Evolutionary conservation across 2,329 filamentous ascomycete genomes (phyloP).

Genomic region (Onygenales sp.): DNA sequence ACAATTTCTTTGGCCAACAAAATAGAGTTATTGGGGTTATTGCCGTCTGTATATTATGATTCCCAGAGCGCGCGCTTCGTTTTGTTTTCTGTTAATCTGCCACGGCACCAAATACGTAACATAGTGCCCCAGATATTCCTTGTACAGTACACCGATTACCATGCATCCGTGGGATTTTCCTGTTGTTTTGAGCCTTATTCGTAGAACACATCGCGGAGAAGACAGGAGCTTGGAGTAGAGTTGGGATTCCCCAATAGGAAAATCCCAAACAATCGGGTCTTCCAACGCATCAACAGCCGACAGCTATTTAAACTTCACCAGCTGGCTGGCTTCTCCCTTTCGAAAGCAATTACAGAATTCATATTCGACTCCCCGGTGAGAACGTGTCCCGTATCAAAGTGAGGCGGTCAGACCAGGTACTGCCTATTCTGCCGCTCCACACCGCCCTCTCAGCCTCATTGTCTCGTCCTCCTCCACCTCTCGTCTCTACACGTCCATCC

Average conservation of each 20-base stretch:
- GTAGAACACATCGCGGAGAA: background rate
- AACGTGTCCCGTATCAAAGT: conserved; percentile 13
- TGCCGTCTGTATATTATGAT: background rate
- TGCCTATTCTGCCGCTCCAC: conserved; percentile 6
- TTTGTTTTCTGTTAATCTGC: background rate
- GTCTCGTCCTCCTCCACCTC: background rate
- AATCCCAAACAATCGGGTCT: background rate
- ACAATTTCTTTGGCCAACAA: background rate
- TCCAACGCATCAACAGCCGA: background rate
- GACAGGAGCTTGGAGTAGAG: background rate
- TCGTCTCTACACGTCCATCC: background rate
- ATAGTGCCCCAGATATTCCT: too few relatives aligned
- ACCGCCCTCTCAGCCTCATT: conserved; percentile 5
- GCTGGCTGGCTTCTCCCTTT: too few relatives aligned
- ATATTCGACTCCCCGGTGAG: background rate
- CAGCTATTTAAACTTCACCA: background rate
- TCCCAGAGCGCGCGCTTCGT: background rate
- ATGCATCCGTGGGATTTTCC: background rate
- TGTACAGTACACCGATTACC: background rate
- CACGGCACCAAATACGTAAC: background rate
- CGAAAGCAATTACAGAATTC: background rate
- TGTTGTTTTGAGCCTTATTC: background rate
- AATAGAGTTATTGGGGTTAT: background rate
- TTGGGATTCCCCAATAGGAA: too few relatives aligned
- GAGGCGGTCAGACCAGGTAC: conserved; percentile 13